Evolutionary conservation across 768 basidiomycete species (phyloP).

Genomic region (Boletus rubroflammeus): DNA sequence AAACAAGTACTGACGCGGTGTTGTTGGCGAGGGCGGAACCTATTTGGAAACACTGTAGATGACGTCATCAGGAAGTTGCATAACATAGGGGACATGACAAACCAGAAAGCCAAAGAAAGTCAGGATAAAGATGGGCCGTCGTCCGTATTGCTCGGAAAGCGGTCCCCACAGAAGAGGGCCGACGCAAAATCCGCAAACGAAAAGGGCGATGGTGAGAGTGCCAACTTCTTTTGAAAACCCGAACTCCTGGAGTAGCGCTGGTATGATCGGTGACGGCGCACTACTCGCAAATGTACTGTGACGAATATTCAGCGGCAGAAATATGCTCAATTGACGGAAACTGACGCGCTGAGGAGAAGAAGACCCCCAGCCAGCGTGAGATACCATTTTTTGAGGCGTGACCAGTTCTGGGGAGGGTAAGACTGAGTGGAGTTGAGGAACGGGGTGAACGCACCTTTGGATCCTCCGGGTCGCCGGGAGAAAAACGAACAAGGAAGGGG

Average conservation of each 20-base stretch:
- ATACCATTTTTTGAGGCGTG: slow-evolving; percentile 44
- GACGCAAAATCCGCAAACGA: slow-evolving; percentile 65
- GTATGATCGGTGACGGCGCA: slow-evolving; percentile 49
- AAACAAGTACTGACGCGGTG: slow-evolving; percentile 58
- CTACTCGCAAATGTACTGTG: slow-evolving; percentile 61
- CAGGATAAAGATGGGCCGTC: slow-evolving; percentile 54
- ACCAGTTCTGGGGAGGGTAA: slow-evolving; percentile 45
- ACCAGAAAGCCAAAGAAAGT: slow-evolving; percentile 57
- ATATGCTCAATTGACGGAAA: neutral
- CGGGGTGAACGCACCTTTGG: slow-evolving; percentile 39
- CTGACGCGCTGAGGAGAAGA: slow-evolving; percentile 54
- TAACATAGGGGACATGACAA: slow-evolving; percentile 10
- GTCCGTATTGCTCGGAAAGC: slow-evolving; percentile 52
- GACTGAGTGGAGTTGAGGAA: neutral
- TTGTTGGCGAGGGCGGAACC: slow-evolving; percentile 61
- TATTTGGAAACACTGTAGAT: slow-evolving; percentile 51
- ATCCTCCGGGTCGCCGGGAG: slow-evolving; percentile 39
- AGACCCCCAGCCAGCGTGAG: slow-evolving; percentile 46
- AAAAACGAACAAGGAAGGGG: slow-evolving; percentile 32
- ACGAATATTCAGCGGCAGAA: neutral
- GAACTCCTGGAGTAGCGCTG: slow-evolving; percentile 44
- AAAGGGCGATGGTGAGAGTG: slow-evolving; percentile 56
- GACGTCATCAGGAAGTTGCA: neutral
- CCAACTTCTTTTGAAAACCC: slow-evolving; percentile 48
- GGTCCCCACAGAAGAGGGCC: slow-evolving; percentile 62